Conservation (phyloP, 768 basidiomycete genomes). For the Lactifluus pinguis region DNA sequence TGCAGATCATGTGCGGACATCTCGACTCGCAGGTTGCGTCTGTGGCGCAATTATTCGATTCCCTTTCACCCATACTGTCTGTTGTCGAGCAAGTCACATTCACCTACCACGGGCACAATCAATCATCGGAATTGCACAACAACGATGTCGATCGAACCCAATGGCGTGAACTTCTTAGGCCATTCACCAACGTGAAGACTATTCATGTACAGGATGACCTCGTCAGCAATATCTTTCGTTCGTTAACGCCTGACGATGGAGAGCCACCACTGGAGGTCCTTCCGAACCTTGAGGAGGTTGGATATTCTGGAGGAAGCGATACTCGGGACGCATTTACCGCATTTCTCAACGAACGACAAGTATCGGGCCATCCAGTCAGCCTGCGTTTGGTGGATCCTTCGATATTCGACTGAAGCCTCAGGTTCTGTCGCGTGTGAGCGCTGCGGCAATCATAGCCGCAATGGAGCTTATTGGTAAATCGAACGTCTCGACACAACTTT, state of each 20-base stretch:
- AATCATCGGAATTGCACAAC: neutral
- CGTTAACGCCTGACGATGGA: neutral
- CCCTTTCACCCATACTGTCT: neutral
- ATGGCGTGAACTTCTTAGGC: neutral
- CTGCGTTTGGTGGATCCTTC: too few species aligned
- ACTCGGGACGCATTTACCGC: neutral
- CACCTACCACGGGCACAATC: too few species aligned
- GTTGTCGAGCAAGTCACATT: neutral
- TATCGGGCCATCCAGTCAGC: neutral
- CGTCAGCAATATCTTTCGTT: neutral
- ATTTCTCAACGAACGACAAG: neutral
- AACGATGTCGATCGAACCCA: neutral
- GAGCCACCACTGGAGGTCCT: neutral
- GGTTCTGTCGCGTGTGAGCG: too few species aligned
- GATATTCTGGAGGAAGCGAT: neutral
- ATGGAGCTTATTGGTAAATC: too few species aligned
- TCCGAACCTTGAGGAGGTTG: neutral
- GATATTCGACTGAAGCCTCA: too few species aligned
- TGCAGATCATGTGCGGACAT: too few species aligned
- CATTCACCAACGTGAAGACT: neutral
- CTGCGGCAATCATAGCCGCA: too few species aligned
- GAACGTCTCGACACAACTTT: too few species aligned
- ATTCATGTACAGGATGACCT: neutral
- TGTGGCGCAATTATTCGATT: too few species aligned
- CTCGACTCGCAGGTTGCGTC: too few species aligned